Percentiles rank a stretch among this genome's conserved stretches.
Evolutionary conservation across 768 basidiomycete species (phyloP).

Genomic region (Rhizopogon vesiculosus): DNA sequence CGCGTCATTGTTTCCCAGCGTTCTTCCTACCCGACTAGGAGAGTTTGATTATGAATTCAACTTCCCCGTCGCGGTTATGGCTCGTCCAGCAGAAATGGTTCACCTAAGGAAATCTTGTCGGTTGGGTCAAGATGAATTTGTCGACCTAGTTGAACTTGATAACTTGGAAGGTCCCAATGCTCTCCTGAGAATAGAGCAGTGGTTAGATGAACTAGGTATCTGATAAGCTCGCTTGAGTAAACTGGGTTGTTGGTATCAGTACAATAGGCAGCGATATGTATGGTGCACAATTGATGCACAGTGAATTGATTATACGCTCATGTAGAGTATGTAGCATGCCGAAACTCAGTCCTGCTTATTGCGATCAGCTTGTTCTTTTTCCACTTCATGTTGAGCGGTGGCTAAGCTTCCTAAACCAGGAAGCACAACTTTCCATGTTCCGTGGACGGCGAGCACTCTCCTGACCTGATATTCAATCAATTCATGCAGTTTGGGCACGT

Average conservation of each 20-base stretch:
- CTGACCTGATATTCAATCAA: slow-evolving; percentile 84
- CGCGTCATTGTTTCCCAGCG: slow-evolving; percentile 20
- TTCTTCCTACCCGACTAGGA: slow-evolving; percentile 32
- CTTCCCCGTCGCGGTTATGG: slow-evolving; percentile 57
- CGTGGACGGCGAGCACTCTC: slow-evolving; percentile 51
- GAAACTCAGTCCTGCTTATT: background rate
- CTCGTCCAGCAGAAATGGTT: slow-evolving; percentile 27
- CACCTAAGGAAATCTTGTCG: slow-evolving; percentile 33
- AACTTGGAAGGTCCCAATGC: slow-evolving; percentile 33
- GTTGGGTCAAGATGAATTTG: slow-evolving; percentile 34
- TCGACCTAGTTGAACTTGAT: slow-evolving; percentile 33
- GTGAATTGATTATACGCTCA: background rate
- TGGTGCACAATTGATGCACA: background rate
- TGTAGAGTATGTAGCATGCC: background rate
- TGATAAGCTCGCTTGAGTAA: slow-evolving; percentile 18
- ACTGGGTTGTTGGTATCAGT: background rate
- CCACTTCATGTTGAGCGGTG: slow-evolving; percentile 18
- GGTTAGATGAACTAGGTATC: slow-evolving; percentile 54
- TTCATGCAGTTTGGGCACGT: slow-evolving; percentile 96
- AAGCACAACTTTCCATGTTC: slow-evolving; percentile 63
- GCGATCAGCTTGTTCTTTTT: slow-evolving; percentile 21
- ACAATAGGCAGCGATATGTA: background rate
- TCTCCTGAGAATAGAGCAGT: slow-evolving; percentile 39
- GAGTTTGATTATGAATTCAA: slow-evolving; percentile 60
- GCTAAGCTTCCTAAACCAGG: slow-evolving; percentile 51